Evolutionary conservation across 495 filamentous ascomycete genomes (phyloP).

Genomic region (Jackrogersella multiformis): DNA sequence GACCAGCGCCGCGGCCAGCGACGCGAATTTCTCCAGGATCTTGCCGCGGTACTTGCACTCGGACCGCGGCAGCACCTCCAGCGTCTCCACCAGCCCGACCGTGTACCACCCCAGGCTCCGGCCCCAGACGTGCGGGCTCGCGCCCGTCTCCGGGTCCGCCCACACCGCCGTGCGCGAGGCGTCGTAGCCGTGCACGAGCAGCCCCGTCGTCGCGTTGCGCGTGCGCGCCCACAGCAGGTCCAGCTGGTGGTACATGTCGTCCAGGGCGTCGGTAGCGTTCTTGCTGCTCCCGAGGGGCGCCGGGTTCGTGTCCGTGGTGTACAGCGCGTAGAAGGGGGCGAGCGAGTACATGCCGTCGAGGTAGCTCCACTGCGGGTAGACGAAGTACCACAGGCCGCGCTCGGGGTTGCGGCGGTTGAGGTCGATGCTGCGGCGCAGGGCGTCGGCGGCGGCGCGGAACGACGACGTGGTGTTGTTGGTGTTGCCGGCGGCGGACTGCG

Average conservation of each 20-base stretch:
- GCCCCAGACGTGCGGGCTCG: constrained; percentile 65
- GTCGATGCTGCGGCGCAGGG: constrained; percentile 51
- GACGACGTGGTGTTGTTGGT: constrained; percentile 39
- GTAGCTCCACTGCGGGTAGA: constrained; percentile 59
- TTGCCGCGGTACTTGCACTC: constrained; percentile 29
- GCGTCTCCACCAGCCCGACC: constrained; percentile 65
- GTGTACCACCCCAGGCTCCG: constrained; percentile 69
- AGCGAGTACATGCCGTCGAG: constrained; percentile 60
- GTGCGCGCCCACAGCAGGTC: constrained; percentile 61
- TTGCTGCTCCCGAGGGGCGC: constrained; percentile 16
- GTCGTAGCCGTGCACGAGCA: constrained; percentile 69
- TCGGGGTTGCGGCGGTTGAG: constrained; percentile 51
- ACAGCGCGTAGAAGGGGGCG: constrained; percentile 48
- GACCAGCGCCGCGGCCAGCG: constrained; percentile 41
- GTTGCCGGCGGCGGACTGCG: too few species aligned
- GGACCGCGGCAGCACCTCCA: constrained; percentile 56
- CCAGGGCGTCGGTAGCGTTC: constrained; percentile 10
- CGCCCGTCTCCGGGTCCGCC: constrained; percentile 65
- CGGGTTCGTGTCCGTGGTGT: constrained; percentile 33
- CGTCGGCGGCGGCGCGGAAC: constrained; percentile 44
- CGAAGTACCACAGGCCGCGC: constrained; percentile 58
- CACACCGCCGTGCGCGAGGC: constrained; percentile 60
- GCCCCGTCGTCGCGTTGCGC: constrained; percentile 51
- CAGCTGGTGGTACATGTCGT: constrained; percentile 63
- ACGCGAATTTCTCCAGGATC: constrained; percentile 43